Evolutionary conservation across 73 alveolate species (phyloP).

Genomic region (Tetrahymena malaccensis): DNA sequence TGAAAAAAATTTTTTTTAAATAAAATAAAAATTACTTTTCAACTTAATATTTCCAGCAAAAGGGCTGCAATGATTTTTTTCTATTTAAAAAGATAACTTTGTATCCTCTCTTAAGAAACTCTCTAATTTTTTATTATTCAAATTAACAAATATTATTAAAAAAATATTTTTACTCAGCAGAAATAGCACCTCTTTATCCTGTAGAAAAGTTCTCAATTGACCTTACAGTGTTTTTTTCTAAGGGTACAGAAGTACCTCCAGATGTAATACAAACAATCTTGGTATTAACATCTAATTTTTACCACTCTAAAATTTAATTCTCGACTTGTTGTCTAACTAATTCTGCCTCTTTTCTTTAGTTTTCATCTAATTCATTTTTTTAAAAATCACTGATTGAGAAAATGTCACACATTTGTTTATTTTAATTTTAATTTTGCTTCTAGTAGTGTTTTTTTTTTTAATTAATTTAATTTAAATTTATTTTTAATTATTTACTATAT

Average conservation of each 20-base stretch:
- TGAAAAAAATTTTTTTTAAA: not conserved
- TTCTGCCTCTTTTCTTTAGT: not conserved
- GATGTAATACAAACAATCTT: constrained; percentile 61
- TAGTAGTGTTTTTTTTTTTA: not conserved
- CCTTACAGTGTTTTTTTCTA: constrained; percentile 78
- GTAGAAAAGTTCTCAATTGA: constrained; percentile 82
- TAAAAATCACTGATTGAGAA: not conserved
- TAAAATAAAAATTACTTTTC: not conserved
- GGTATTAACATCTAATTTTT: not conserved
- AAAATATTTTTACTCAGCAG: constrained; percentile 46
- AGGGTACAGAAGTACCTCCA: constrained; percentile 87
- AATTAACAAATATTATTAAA: not conserved
- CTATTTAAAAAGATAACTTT: constrained; percentile 18
- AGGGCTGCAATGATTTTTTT: constrained; percentile 18
- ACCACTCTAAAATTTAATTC: not conserved
- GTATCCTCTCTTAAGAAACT: not conserved
- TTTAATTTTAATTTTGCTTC: not conserved
- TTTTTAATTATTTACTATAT: no score
- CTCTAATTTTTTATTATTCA: not conserved
- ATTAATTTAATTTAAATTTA: not conserved
- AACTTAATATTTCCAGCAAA: not conserved
- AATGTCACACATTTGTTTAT: not conserved
- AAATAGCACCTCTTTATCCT: constrained; percentile 75
- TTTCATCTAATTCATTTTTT: not conserved
- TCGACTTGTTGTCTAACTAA: not conserved